Base-by-base conservation (phyloP, 2,329 filamentous ascomycete genomes). In the Pyrenophora tritici-repentis region DNA sequence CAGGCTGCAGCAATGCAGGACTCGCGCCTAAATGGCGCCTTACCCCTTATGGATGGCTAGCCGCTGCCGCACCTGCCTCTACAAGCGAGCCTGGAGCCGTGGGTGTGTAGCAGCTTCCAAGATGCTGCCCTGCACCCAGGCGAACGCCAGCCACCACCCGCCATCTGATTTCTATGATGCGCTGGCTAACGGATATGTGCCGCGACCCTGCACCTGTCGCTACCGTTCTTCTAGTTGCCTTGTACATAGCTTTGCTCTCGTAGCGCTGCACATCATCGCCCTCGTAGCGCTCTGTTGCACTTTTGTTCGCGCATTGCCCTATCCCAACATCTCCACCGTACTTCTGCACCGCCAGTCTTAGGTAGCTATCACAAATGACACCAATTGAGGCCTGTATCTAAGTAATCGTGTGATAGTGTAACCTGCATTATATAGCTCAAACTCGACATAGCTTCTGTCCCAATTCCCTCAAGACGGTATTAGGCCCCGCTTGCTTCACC, bases 341-440 rank as follows among this genome's bases (percentile, higher is more conserved):
- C 42, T 43, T 47, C 42, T 48, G 42, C 54, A 39, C 36, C 22
- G 24, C 37, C 20, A 35, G 48, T 44, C 29, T 35, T 61, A 65
- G 62, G 61, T 62, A 66, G 63, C 61, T 60, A 55, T 52, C 50
- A 49, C 55, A 49, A 55, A 47, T 56, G 45, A 50, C 49, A 37
- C 49, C 53, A 48, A 50, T 59, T 43, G 54, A 50, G 55, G 42
- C 42, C 24, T 36, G 10, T 35, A 13, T 55, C 56, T 54, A 54
- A 63, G 55, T 46, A 41, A 36, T 48, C 42, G 39, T 45, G 63
- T 65, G 56, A 58, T 46, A 63, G 63, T 59, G 49, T 54, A 54
- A 58, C 58, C 24, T 47, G 32, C 42, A 34, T 29, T 38, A 35
- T 42, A 43, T 42, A 43, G 43, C 35, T 45, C 32, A 33, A 38